Percentiles rank a stretch among this genome's conserved stretches.
phyloP scores from a whole-genome alignment of 2,329 filamentous ascomycete genomes.

The Apiospora kogelbergensis region DNA sequence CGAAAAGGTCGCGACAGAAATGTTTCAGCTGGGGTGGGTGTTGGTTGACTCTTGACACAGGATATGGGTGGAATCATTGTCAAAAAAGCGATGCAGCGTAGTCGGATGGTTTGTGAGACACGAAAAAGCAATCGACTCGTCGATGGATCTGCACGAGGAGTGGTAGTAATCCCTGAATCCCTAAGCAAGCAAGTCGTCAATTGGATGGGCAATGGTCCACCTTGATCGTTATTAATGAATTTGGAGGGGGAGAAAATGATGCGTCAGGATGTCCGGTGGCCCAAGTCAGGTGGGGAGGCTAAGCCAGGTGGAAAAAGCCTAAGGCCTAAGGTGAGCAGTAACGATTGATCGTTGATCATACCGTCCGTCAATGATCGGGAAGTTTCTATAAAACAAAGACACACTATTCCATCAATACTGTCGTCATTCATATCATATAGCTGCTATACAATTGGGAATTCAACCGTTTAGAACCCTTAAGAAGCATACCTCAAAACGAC shows the following conservation, averaged over 20 bases:
- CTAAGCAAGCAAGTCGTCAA: background rate
- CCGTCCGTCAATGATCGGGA: too few relatives aligned
- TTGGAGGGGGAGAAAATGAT: background rate
- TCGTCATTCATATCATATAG: background rate
- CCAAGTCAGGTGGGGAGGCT: too few relatives aligned
- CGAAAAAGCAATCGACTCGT: background rate
- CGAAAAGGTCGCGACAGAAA: background rate
- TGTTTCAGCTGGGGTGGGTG: background rate
- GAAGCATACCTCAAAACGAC: background rate
- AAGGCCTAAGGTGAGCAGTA: too few relatives aligned
- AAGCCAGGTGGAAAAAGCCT: too few relatives aligned
- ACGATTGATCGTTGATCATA: too few relatives aligned
- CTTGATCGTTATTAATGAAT: background rate
- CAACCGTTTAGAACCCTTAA: background rate
- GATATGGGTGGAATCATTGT: background rate
- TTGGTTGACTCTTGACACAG: background rate
- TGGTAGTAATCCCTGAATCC: background rate
- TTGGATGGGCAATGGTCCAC: background rate
- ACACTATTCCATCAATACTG: too few relatives aligned
- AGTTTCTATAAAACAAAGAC: too few relatives aligned
- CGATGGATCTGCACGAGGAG: background rate
- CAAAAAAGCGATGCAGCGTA: background rate
- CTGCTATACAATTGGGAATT: background rate
- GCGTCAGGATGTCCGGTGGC: background rate
- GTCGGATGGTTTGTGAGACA: background rate